Evolutionary conservation across 1,284 basidiomycete species (phyloP), one percentile per base, ranked within the genome.

Genomic region (Papiliotrema laurentii): DNA sequence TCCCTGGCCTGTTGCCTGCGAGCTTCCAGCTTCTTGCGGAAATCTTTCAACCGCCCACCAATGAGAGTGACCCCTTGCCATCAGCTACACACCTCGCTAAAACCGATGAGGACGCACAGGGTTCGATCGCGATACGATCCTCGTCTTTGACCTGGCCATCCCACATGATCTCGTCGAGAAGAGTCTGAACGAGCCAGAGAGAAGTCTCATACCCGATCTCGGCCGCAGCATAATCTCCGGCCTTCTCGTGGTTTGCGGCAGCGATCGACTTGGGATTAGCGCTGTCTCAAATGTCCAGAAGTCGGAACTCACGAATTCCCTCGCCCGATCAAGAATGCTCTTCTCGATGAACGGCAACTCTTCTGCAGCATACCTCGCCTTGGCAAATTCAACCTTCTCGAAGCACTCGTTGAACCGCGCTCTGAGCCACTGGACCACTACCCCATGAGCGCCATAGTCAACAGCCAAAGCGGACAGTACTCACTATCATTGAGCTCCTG

Each of bases 191-290:
- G 67, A 93, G 87, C 86, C 89, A 94, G 18, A 96, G 73, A 0
- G 91, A 90, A 55, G 90, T 90, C 67, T 97, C 93, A 74, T 98
- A 98, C 31, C 93, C 79, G 64, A 87, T 85, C 74, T 96, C 87
- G 66, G 92, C 96, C 59, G 87, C 85, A 25, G 65, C 49, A 4
- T 74, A 63, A 56, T 91, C 87, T 58, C 90, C 87, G 21, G 88
- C 77, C 0, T 97, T 79, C 68, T 98, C 94, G n/a, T n/a, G n/a
- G n/a, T n/a, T n/a, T 64, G 92, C 89, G 25, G 87, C 80, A 0
- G 94, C 94, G 36, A 91, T 36, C 40, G 35, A 43, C 33, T n/a
- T 13, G 21, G 24, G 27, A 7, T 7, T 26, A 14, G 21, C 24
- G 21, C 18, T 39, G 28, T 43, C 18, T n/a, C 14, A 34, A 44